Conservation (phyloP, 257 asterid genomes). For the Oldenlandia corymbosa region DNA sequence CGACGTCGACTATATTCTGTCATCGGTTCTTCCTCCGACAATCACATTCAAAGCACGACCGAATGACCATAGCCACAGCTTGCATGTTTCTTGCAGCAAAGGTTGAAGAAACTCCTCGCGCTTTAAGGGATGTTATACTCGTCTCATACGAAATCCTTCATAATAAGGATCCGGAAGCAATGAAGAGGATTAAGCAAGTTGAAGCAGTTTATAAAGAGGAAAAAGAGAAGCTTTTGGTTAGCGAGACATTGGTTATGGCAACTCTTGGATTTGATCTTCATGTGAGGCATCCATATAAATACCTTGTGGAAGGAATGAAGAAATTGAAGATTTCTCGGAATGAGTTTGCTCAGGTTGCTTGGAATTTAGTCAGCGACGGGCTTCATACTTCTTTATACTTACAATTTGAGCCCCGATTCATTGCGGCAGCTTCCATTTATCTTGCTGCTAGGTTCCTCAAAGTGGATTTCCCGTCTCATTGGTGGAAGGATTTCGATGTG, state of each 20-base stretch:
- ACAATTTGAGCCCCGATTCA: slow-evolving; percentile 98
- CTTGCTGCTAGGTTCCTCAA: slow-evolving; percentile 99
- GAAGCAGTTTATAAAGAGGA: slow-evolving; percentile 95
- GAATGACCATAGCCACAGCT: slow-evolving; percentile 86
- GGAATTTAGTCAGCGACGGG: slow-evolving; percentile 98
- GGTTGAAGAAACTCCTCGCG: slow-evolving; percentile 99
- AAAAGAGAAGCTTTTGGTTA: slow-evolving; percentile 69
- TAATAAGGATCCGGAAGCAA: slow-evolving; percentile 71
- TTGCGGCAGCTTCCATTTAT: slow-evolving; percentile 99
- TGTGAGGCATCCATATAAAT: slow-evolving; percentile 84
- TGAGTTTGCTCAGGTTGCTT: slow-evolving; percentile 95
- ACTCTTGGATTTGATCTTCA: slow-evolving; percentile 86
- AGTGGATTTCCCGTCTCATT: slow-evolving; percentile 99
- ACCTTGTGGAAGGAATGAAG: slow-evolving; percentile 89
- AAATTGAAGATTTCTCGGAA: slow-evolving; percentile 86
- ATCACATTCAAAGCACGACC: too few relatives aligned
- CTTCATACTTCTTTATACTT: slow-evolving; percentile 88
- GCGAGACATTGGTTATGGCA: slow-evolving; percentile 85
- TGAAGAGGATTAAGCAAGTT: slow-evolving; percentile 83
- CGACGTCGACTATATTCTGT: too few relatives aligned
- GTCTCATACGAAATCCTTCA: slow-evolving; percentile 87
- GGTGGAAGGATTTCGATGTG: slow-evolving; percentile 99
- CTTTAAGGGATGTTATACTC: slow-evolving; percentile 79
- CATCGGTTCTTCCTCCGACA: too few relatives aligned
- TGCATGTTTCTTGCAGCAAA: slow-evolving; percentile 99